Base-by-base conservation (phyloP, 306 rosid genomes). In the Carpinus viminea region DNA sequence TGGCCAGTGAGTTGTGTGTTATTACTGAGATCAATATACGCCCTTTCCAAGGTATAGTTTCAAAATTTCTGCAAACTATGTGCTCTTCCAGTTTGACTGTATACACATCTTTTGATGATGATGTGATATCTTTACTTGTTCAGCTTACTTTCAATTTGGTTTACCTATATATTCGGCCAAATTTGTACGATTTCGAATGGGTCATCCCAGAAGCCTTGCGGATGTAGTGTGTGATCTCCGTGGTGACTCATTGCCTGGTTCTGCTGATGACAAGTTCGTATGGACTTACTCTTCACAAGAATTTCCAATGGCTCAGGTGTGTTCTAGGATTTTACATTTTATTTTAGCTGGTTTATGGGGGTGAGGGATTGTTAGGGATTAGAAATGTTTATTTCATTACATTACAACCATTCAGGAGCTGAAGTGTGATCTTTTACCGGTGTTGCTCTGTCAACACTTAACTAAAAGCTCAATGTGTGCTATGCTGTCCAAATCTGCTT, bases 211-310 rank as follows among this genome's bases (percentile, higher is more conserved):
- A 75, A 43, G 61, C 75, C 83, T 80, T 56, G 31, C 74, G 5
- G 86, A 82, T 48, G 34, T 61, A 16, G 77, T 48, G 68, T 13
- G 5, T 45, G 76, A 65, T 79, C 59, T 41, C 6, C 34, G 3
- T 43, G 28, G 70, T 11, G 75, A 78, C 41, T 62, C 76, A 12
- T 52, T 18, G 18, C 47, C 74, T 79, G 79, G 66, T 75, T 56
- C 85, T 59, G 78, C 36, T 54, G 90, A 84, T 9, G 89, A 89
- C 17, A 61, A 52, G 78, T 91, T 84, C 76, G 68, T 74, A 61
- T 95, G 98, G 99, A 93, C 97, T 28, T 91, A 93, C 87, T 86
- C 90, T 73, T 95, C 99, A 64, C 90, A 89, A 5, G 92, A 74
- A 69, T 95, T 91, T 84, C 88, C 89, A 66, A 95, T 95, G 99